Base-by-base conservation (phyloP, 352 stramenopile species). In the Phytophthora citricola region DNA sequence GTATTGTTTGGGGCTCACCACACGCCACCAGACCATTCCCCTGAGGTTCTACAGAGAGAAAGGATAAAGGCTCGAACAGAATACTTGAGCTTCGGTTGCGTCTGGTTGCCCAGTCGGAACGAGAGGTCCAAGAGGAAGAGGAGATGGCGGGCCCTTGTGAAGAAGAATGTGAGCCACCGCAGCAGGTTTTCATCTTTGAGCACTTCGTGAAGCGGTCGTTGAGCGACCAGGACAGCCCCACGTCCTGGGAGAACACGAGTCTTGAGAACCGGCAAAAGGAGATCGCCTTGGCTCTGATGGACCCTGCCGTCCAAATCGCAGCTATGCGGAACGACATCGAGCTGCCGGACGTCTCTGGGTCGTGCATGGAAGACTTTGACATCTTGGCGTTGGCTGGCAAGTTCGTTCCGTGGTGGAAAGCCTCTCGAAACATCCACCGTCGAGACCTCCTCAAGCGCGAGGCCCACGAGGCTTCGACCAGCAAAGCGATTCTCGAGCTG, bases 321-420 rank as follows among this genome's bases (percentile, higher is more conserved):
- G 85, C 85, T 2, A 82, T 91, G 52, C 74, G 46, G 17, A 68
- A 79, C 24, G 74, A 86, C 7, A 69, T 93, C 36, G 81, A 86
- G 41, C 64, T 93, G 26, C 83, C 82, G 9, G 75, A 91, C 26
- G 29, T 89, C 1, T 74, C 68, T 17, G 63, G 69, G 4, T 73
- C 55, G 6, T 70, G 49, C 45, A 17, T 89, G 15, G 69, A 87
- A 8, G 65, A 76, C 32, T 75, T 75, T 11, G 81, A 89, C 47
- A 62, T 90, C 38, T 64, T 86, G 8, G 44, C 66, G n/a, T 52
- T 89, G 1, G 77, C 83, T 0, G 63, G 56, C 0, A 71, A 75
- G 39, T 93, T 93, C 58, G 47, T 88, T 7, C 58, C 71, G 3
- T 93, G 85, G 85, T 93, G 83, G 85, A 65, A 52, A 38, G 57